Conservation (phyloP, 805 yeast genomes). For the Hyphopichia homilentoma region DNA sequence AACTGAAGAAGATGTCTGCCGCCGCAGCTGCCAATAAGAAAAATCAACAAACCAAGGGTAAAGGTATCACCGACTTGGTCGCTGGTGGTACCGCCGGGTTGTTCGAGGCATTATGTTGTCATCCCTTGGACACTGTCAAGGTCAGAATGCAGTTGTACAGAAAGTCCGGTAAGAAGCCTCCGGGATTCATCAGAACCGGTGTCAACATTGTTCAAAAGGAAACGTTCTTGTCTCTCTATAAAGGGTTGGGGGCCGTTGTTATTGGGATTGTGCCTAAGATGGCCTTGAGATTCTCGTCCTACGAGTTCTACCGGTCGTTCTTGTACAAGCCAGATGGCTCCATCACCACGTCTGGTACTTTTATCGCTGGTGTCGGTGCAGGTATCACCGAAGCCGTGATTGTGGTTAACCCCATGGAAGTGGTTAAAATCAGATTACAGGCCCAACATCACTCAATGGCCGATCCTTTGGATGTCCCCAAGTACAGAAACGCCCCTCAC, state of each 20-base stretch:
- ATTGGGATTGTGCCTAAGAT: conserved; percentile 97
- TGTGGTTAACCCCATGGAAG: conserved; percentile 97
- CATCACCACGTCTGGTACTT: conserved; percentile 71
- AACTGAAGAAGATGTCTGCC: too few species aligned
- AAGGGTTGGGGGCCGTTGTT: conserved; percentile 95
- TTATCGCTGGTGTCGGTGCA: conserved; percentile 93
- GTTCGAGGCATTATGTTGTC: conserved; percentile 96
- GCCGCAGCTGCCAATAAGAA: conserved; percentile 1
- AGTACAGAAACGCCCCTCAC: conserved; percentile 90
- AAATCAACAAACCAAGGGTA: conserved; percentile 28
- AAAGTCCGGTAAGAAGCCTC: conserved; percentile 68
- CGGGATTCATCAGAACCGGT: conserved; percentile 86
- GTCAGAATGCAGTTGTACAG: conserved; percentile 93
- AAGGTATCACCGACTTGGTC: conserved; percentile 58
- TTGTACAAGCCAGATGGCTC: conserved; percentile 62
- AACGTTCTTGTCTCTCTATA: conserved; percentile 81
- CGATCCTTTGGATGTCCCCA: conserved; percentile 77
- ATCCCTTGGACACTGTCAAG: conserved; percentile 96
- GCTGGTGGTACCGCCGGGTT: conserved; percentile 98
- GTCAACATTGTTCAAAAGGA: conserved; percentile 72
- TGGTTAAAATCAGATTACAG: conserved; percentile 92
- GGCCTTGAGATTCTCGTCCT: conserved; percentile 95
- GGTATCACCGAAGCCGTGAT: conserved; percentile 94
- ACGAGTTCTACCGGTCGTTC: conserved; percentile 77
- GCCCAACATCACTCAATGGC: conserved; percentile 90